Conservation (phyloP, 495 filamentous ascomycete species). For the Extremus antarcticus region DNA sequence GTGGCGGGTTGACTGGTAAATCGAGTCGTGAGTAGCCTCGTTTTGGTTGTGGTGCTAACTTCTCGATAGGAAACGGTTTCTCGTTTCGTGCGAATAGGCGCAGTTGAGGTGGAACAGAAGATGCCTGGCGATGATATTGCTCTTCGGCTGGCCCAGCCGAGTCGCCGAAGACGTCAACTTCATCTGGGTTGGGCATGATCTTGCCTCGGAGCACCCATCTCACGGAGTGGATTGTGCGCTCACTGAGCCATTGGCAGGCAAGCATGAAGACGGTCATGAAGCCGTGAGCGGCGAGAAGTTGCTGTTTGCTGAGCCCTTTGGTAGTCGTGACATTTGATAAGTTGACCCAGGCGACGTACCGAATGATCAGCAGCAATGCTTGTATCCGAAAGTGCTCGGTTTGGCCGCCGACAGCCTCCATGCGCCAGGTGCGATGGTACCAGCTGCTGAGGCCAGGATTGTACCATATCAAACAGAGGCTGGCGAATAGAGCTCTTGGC, state of each 20-base stretch:
- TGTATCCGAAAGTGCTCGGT: conserved; percentile 15
- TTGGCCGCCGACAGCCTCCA: conserved; percentile 12
- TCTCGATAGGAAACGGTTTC: conserved; percentile 16
- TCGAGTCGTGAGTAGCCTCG: conserved; percentile 1
- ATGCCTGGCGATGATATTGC: conserved; percentile 2
- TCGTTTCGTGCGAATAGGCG: conserved; percentile 12
- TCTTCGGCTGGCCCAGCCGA: conserved; percentile 11
- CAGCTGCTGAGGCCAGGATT: conserved; percentile 14
- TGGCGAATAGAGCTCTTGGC: conserved; percentile 4
- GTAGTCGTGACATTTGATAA: not conserved
- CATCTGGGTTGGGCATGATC: conserved; percentile 16
- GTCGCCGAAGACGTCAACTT: conserved; percentile 15
- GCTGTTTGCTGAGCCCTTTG: not conserved
- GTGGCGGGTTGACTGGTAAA: not conserved
- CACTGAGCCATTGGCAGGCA: conserved; percentile 8
- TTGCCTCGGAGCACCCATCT: conserved; percentile 11
- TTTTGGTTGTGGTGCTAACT: conserved; percentile 6
- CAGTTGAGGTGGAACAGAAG: conserved; percentile 8
- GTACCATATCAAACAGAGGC: conserved; percentile 13
- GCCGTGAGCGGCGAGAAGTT: conserved; percentile 9
- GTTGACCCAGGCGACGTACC: conserved; percentile 6
- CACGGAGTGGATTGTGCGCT: conserved; percentile 4
- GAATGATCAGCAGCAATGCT: conserved; percentile 1
- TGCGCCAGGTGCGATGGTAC: conserved; percentile 16
- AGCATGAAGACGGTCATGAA: conserved; percentile 4